Evolutionary conservation across 805 yeast species (phyloP), one percentile per base, ranked within the genome.

Genomic region (Myxozyma neotropica): DNA sequence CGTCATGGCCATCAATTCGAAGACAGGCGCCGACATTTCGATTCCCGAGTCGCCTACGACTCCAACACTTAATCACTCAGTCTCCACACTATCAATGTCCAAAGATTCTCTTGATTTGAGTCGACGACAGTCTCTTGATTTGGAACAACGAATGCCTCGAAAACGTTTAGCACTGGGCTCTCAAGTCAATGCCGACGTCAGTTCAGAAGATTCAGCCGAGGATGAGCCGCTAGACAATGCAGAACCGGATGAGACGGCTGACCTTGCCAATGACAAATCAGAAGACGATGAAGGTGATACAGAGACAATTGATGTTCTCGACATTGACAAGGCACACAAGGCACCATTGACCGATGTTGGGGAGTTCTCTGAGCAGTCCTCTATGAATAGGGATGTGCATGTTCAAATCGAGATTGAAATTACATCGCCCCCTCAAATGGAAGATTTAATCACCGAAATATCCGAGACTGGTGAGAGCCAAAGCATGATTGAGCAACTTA

Each of bases 141-240:
- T 61, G 19, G 64, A 61, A 24, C 64, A 61, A 52, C 46, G 38
- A 21, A 21, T 38, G 46, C 64, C 64, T 13, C 44, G 64, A 13
- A 61, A 61, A 47, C 50, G 63, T 7, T 39, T 57, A 7, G 60
- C 60, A 10, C 45, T 55, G n/a, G 61, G 44, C 12, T 21, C 36
- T 7, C 35, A 43, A 12, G 36, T 12, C 13, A 36, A 36, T 8
- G 19, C 23, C 12, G 54, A 59, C 12, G 24, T 31, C 15, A 48
- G 19, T 8, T 26, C 44, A 6, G 55, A 38, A 6, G 42, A 26
- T 19, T 13, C 26, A 3, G 23, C 24, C 4, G 49, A 36, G 26
- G 29, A 12, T 26, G 53, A 10, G 47, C 29, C 7, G 10, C 23
- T 13, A 56, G 17, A 13, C 29, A 6, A 21, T 4, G 26, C 13